Evolutionary conservation across 1,284 basidiomycete genomes (phyloP).

Genomic region (Thecaphora frezii): DNA sequence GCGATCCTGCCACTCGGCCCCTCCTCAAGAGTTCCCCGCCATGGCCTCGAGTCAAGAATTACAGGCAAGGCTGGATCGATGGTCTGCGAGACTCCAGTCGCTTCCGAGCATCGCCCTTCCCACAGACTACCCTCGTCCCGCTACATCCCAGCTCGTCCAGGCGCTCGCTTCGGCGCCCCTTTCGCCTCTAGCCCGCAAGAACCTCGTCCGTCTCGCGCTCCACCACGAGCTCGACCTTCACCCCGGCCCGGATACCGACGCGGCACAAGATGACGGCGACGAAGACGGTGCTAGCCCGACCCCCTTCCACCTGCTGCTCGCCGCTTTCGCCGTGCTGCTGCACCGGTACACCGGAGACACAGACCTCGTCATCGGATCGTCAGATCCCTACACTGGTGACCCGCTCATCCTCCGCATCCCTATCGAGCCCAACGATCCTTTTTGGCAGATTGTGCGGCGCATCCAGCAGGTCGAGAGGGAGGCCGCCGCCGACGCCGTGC

Average conservation of each 20-base stretch:
- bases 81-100: slow-evolving; percentile 61
- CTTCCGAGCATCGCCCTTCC: slow-evolving; percentile 89
- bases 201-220: slow-evolving; percentile 63
- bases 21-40: too few species aligned
- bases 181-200: slow-evolving; percentile 33
- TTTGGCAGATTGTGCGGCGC: slow-evolving; percentile 84
- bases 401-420: slow-evolving; percentile 83
- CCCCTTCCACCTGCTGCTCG: slow-evolving; percentile 85
- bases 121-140: slow-evolving; percentile 90
- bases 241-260: slow-evolving; percentile 63
- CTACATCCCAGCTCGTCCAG: slow-evolving; percentile 57
- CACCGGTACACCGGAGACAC: slow-evolving; percentile 96
- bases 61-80: slow-evolving; percentile 42
- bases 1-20: too few species aligned
- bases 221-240: slow-evolving; percentile 72
- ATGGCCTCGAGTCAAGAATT: slow-evolving; percentile 18
- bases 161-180: slow-evolving; percentile 49
- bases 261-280: slow-evolving; percentile 24
- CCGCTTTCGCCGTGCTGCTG: slow-evolving; percentile 85
- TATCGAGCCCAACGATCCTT: slow-evolving; percentile 83
- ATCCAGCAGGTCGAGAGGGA: slow-evolving; percentile 82
- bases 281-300: slow-evolving; percentile 65
- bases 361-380: slow-evolving; percentile 89
- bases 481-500: slow-evolving; percentile 78
- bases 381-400: slow-evolving; percentile 69